Evolutionary conservation across 768 basidiomycete genomes (phyloP).

Genomic region (Cubamyces sp.): DNA sequence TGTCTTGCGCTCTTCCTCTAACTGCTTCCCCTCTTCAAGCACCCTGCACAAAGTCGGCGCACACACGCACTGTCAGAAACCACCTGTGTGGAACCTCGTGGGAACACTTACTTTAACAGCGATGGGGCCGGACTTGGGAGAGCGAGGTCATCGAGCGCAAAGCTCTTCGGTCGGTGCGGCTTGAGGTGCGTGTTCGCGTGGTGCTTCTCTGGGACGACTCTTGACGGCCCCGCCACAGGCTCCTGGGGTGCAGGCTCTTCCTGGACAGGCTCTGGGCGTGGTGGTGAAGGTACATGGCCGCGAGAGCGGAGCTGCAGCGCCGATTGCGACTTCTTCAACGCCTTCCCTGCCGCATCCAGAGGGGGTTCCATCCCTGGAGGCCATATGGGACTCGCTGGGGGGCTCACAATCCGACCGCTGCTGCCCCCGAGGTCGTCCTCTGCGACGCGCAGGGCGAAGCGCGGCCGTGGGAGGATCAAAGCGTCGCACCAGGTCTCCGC

Average conservation of each 20-base stretch:
- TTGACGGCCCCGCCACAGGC: slow-evolving; percentile 17
- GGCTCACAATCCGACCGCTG: slow-evolving; percentile 48
- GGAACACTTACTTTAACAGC: slow-evolving; percentile 44
- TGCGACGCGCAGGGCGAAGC: slow-evolving; percentile 55
- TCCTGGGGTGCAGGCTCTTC: slow-evolving; percentile 5
- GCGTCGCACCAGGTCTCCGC: slow-evolving; percentile 86
- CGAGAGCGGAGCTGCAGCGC: slow-evolving; percentile 40
- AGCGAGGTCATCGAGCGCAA: slow-evolving; percentile 62
- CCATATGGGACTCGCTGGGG: slow-evolving; percentile 50
- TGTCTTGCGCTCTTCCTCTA: slow-evolving; percentile 63
- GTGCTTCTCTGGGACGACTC: slow-evolving; percentile 2
- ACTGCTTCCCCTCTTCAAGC: slow-evolving; percentile 61
- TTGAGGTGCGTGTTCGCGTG: slow-evolving; percentile 19
- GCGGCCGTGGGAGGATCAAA: slow-evolving; percentile 73
- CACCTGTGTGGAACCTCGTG: slow-evolving; percentile 4
- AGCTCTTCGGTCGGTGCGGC: slow-evolving; percentile 57
- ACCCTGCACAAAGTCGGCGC: slow-evolving; percentile 48
- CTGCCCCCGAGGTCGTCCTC: slow-evolving; percentile 33
- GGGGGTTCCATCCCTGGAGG: slow-evolving; percentile 20
- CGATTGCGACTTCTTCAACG: slow-evolving; percentile 28
- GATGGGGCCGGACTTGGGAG: slow-evolving; percentile 64
- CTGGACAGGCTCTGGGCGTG: slow-evolving; percentile 5
- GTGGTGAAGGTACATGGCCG: slow-evolving; percentile 18
- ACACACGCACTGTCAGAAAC: not conserved
- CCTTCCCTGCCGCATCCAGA: slow-evolving; percentile 12